Base-by-base conservation (phyloP, 345 rosid genomes). In the Euphorbia tirucalli region DNA sequence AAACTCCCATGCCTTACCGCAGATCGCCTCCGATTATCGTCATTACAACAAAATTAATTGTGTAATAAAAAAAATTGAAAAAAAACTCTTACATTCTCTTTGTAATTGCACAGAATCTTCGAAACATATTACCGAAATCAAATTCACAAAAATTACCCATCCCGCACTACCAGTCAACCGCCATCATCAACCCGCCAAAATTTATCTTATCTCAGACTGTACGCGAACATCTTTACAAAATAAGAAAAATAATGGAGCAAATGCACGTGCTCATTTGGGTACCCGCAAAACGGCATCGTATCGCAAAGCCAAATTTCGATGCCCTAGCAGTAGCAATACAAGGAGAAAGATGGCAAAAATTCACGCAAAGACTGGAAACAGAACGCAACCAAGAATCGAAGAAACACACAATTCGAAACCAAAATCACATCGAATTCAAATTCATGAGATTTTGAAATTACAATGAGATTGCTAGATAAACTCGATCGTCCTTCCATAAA, bases 171-270 rank as follows among this genome's bases (percentile, higher is more conserved):
- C 19, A 24, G 25, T 22, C 19, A 50, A 11, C n/a, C 61, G 24
- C 16, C 10, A 48, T 48, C 15, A 65, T 18, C 30, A 3, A 14
- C 55, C 55, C 54, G 68, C 68, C 69, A 65, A 65, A 64, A 65
- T 11, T 16, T 3, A 15, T 28, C 31, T 64, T 21, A 64, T 22
- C 50, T 13, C 31, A 4, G 48, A 39, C 22, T 3, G 11, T 39
- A 65, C 14, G 32, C 7, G 18, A 14, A 46, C 15, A n/a, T 46
- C 52, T 46, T 46, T 46, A 32, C 22, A 32, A 35, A 21, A 65
- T 11, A 25, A 44, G 49, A 49, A 30, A 9, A 41, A 64, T 16
- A 48, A 6, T 1, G 52, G 52, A 46, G 2, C 24, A 65, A 6
- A 28, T 14, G 43, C 21, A 48, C 27, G 41, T 3, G 41, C 32